Conservation (phyloP, 192 early-diverging fungal species). For the Coemansia sp. region DNA sequence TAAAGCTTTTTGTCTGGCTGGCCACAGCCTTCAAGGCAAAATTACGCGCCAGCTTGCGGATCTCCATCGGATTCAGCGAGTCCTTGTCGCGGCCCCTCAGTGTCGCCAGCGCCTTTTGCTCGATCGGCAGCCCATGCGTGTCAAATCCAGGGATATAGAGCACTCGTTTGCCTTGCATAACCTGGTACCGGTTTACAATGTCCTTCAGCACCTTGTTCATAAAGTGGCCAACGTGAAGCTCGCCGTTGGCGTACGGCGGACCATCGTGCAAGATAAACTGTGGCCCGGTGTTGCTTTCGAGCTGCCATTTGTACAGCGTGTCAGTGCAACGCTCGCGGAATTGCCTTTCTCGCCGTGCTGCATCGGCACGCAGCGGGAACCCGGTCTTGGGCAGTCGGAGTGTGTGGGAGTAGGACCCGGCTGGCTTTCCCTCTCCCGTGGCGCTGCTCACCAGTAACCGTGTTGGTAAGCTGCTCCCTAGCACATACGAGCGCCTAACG, state of each 20-base stretch:
- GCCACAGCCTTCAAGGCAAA: slow-evolving; percentile 61
- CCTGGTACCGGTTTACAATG: slow-evolving; percentile 70
- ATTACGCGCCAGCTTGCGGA: slow-evolving; percentile 52
- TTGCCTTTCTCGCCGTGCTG: slow-evolving; percentile 57
- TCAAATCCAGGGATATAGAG: slow-evolving; percentile 78
- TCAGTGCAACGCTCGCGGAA: slow-evolving; percentile 64
- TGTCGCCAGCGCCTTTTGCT: slow-evolving; percentile 69
- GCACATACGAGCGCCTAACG: background rate
- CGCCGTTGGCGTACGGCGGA: slow-evolving; percentile 80
- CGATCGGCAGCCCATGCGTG: slow-evolving; percentile 79
- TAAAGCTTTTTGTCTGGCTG: slow-evolving; percentile 59
- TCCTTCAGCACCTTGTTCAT: slow-evolving; percentile 84
- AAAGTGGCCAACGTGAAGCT: slow-evolving; percentile 71
- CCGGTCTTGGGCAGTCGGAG: slow-evolving; percentile 69
- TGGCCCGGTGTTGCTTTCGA: slow-evolving; percentile 63
- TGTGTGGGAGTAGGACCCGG: slow-evolving; percentile 52
- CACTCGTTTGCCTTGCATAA: slow-evolving; percentile 69
- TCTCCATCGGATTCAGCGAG: slow-evolving; percentile 38
- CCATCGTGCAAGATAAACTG: slow-evolving; percentile 80
- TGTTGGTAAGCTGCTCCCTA: background rate
- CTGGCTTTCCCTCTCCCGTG: slow-evolving; percentile 9
- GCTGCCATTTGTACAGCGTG: slow-evolving; percentile 71
- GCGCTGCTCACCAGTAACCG: background rate
- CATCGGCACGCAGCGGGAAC: slow-evolving; percentile 67
- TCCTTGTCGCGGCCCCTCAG: slow-evolving; percentile 51